These are phyloP conservation scores for Phytophthora fragariaefolia DNA, from an alignment of 352 stramenopile genomes.

Conservation along the genomic window DNA sequence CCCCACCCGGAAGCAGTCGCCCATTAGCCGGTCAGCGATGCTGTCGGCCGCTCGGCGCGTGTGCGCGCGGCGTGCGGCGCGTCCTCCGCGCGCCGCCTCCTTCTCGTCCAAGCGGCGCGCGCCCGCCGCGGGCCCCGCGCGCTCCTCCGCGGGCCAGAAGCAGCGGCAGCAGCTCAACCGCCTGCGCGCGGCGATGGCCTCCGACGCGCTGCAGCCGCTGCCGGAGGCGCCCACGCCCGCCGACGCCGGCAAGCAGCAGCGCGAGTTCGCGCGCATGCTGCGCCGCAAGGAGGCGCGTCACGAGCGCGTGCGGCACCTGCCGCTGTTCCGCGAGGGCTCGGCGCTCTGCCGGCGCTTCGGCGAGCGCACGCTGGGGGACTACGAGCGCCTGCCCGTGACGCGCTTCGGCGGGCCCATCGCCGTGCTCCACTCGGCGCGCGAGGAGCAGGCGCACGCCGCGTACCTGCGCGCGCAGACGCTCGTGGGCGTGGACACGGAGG, in stretches of 20 bases:
- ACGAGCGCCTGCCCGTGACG: constrained; percentile 54
- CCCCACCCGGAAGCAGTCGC: no score
- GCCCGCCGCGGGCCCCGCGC: constrained; percentile 17
- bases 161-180: constrained; percentile 56
- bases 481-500: constrained; percentile 81
- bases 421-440: constrained; percentile 66
- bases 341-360: constrained; percentile 56
- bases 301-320: constrained; percentile 64
- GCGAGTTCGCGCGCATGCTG: constrained; percentile 64
- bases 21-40: no score
- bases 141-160: constrained; percentile 46
- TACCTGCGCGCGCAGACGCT: constrained; percentile 68
- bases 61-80: not conserved
- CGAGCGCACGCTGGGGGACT: constrained; percentile 54
- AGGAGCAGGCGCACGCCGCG: constrained; percentile 54
- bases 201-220: constrained; percentile 29
- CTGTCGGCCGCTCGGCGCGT: not conserved
- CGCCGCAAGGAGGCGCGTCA: constrained; percentile 58
- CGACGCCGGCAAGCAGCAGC: constrained; percentile 16
- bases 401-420: constrained; percentile 62
- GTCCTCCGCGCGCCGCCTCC: constrained; percentile 6
- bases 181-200: constrained; percentile 40
- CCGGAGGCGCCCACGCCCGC: not conserved
- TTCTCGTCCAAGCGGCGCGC: constrained; percentile 50
- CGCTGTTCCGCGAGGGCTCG: constrained; percentile 72